Percentiles rank a stretch among this genome's conserved stretches.
Conservation (phyloP, 2,329 filamentous ascomycete genomes). For the Fusarium sp. region DNA sequence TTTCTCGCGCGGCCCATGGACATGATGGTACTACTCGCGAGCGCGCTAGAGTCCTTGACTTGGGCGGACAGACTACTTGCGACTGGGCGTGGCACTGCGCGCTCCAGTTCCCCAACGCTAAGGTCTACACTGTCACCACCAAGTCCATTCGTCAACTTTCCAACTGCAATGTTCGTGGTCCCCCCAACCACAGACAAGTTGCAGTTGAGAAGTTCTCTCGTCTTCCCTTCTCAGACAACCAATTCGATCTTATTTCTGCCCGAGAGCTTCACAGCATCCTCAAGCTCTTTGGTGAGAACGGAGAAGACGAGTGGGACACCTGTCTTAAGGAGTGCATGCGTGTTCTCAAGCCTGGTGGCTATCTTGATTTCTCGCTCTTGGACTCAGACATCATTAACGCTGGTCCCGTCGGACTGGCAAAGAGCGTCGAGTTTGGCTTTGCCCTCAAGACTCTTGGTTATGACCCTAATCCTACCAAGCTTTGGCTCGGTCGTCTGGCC, state of each 20-base stretch:
- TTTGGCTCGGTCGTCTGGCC: constrained; percentile 79
- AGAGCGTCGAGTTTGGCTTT: constrained; percentile 92
- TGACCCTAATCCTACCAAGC: constrained; percentile 84
- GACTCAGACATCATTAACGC: constrained; percentile 92
- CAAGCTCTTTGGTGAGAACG: constrained; percentile 75
- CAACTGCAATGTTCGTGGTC: constrained; percentile 82
- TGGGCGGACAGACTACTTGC: constrained; percentile 85
- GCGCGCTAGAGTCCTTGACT: constrained; percentile 80
- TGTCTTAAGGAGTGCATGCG: constrained; percentile 89
- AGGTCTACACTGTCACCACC: constrained; percentile 88
- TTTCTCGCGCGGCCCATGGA: constrained; percentile 62
- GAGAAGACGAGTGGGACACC: constrained; percentile 86
- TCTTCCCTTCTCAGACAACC: constrained; percentile 85
- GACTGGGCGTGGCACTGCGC: constrained; percentile 98
- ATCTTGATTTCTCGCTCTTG: constrained; percentile 89
- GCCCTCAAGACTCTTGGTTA: constrained; percentile 90
- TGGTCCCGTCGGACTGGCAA: constrained; percentile 81
- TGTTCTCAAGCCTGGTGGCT: constrained; percentile 91
- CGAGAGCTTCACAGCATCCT: constrained; percentile 87
- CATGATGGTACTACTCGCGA: constrained; percentile 59
- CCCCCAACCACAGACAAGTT: constrained; percentile 87
- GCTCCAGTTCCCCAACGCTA: constrained; percentile 83
- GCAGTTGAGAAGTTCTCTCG: constrained; percentile 80
- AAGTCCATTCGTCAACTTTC: constrained; percentile 76
- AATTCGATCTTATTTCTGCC: constrained; percentile 93